Evolutionary conservation across 441 rosid genomes (phyloP), one percentile per base, ranked within the genome.

Genomic region (Flueggea neowawraea): DNA sequence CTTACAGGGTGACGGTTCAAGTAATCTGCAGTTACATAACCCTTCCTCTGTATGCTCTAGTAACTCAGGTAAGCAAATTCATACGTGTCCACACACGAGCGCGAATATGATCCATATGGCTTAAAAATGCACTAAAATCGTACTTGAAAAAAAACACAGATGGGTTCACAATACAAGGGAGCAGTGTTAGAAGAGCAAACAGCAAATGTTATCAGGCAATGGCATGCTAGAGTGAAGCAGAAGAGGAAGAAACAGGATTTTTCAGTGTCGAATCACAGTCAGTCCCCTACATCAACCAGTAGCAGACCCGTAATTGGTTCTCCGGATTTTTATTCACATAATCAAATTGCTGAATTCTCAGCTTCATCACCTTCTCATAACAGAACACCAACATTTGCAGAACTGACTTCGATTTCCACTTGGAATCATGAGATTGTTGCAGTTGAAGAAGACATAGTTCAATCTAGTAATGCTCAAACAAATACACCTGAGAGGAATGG

Each of bases 31-130:
- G 90, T 66, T 89, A 89, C 77, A 77, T 86, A 51, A 89, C 96
- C 41, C 84, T 89, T 41, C 92, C 96, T 47, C 87, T 86, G 11
- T 89, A 89, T 66, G 92, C 90, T 15, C 74, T 86, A 28, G 90
- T 89, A 54, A 86, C 87, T 33, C 90, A 84, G 87, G 89, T 75
- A 62, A 55, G 44, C 16, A 50, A 12, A 50, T 2, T 15, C 14
- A 7, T 15, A 12, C 14, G 5, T 12, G 9, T 12, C 6, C 14
- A n/a, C n/a, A n/a, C n/a, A n/a, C n/a, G n/a, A n/a, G n/a, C n/a
- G n/a, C n/a, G n/a, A n/a, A n/a, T n/a, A n/a, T n/a, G n/a, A n/a
- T n/a, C n/a, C n/a, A n/a, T n/a, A n/a, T n/a, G n/a, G n/a, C n/a
- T n/a, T n/a, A n/a, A n/a, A n/a, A n/a, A n/a, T n/a, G n/a, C 44